phyloP scores from a whole-genome alignment of 164 flowering plant species.

The Nymphaea thermarum region DNA sequence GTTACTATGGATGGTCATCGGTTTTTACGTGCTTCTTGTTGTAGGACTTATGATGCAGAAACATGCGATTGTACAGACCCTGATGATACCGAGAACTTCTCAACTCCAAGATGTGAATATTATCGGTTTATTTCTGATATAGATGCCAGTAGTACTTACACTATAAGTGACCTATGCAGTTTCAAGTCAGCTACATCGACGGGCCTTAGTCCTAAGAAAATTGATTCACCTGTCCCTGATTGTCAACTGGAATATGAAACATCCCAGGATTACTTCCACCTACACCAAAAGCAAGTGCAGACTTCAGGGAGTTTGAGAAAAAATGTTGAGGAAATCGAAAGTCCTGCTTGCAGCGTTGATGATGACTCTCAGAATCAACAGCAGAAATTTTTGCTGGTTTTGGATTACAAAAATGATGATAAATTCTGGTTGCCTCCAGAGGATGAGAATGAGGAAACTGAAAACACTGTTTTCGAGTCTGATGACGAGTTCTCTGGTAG shows the following conservation, averaged over 20 bases:
- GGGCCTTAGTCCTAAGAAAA: conserved; percentile 38
- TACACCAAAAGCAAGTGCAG: conserved; percentile 32
- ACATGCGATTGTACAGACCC: conserved; percentile 18
- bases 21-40: conserved; percentile 1
- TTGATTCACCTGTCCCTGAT: conserved; percentile 35
- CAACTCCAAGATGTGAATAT: conserved; percentile 50
- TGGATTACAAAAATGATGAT: conserved; percentile 74
- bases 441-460: conserved; percentile 54
- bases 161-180: conserved; percentile 42
- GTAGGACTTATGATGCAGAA: conserved; percentile 76
- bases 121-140: conserved; percentile 49
- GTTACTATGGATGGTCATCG: not conserved
- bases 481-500: conserved; percentile 38
- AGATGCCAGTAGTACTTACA: conserved; percentile 60
- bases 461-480: conserved; percentile 46
- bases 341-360: conserved; percentile 24
- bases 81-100: conserved; percentile 41
- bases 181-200: conserved; percentile 52
- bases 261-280: conserved; percentile 15
- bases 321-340: conserved; percentile 29
- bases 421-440: conserved; percentile 86
- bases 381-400: conserved; percentile 27
- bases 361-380: conserved; percentile 20
- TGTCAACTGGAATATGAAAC: conserved; percentile 10
- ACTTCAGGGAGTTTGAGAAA: conserved; percentile 32